These are phyloP conservation scores for Pestalotiopsis sp. DNA, from an alignment of 2,329 filamentous ascomycete species.

Conservation along the genomic window DNA sequence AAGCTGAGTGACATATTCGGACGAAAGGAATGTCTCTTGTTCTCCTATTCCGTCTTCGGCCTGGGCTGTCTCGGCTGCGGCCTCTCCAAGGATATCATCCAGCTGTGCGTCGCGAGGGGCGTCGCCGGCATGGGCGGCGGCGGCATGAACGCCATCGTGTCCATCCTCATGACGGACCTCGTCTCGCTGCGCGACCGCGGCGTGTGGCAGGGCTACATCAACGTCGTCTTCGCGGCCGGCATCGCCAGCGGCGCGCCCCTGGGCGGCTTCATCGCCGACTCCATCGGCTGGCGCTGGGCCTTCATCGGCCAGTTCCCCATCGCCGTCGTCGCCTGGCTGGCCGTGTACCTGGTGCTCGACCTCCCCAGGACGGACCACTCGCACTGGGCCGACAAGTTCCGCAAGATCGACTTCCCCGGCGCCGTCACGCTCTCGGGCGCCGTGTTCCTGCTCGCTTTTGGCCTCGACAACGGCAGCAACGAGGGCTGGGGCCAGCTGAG, in stretches of 20 bases:
- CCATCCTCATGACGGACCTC: constrained; percentile 63
- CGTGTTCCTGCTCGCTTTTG: constrained; percentile 64
- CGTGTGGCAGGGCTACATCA: constrained; percentile 64
- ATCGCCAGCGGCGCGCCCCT: constrained; percentile 68
- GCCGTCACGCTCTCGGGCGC: constrained; percentile 65
- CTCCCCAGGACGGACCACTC: constrained; percentile 57
- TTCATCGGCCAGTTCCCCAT: constrained; percentile 72
- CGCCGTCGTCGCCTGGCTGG: constrained; percentile 63
- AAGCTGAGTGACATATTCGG: constrained; percentile 63
- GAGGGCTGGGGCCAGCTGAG: constrained; percentile 62
- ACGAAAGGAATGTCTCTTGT: constrained; percentile 57
- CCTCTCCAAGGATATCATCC: constrained; percentile 56
- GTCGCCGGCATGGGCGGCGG: constrained; percentile 52
- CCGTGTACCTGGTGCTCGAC: constrained; percentile 63
- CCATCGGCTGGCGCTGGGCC: constrained; percentile 74
- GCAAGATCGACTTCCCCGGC: constrained; percentile 72
- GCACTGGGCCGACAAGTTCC: constrained; percentile 66
- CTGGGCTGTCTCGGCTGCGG: constrained; percentile 59
- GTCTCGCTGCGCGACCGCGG: constrained; percentile 62
- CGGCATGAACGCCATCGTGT: constrained; percentile 63
- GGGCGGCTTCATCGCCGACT: constrained; percentile 71
- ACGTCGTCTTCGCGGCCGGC: constrained; percentile 68
- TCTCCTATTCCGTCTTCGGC: constrained; percentile 59
- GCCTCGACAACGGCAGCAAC: constrained; percentile 74
- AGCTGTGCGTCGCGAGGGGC: constrained; percentile 58